Evolutionary conservation across 306 rosid species (phyloP).

Genomic region (Datisca glomerata): DNA sequence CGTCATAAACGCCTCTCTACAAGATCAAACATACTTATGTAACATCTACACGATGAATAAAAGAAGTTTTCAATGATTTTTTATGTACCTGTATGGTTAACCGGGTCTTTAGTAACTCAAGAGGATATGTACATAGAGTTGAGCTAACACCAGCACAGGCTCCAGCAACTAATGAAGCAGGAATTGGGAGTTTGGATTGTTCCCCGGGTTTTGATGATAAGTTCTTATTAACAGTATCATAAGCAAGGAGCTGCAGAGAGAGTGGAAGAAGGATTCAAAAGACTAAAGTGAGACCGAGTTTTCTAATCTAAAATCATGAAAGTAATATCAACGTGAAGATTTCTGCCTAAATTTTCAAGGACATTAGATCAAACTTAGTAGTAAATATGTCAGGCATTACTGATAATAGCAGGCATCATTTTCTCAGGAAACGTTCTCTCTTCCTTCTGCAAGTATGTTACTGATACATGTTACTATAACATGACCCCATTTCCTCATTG

Average conservation of each 20-base stretch:
- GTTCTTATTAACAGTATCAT: constrained; percentile 79
- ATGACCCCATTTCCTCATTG: too few species aligned
- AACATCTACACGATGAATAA: neutral
- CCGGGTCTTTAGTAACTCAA: constrained; percentile 84
- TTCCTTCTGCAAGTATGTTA: too few species aligned
- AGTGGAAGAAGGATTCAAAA: too few species aligned
- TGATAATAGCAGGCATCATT: too few species aligned
- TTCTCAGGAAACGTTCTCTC: too few species aligned
- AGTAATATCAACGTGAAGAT: too few species aligned
- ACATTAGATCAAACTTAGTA: too few species aligned
- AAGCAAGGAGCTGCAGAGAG: constrained; percentile 80
- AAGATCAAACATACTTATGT: constrained; percentile 5
- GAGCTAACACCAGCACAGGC: constrained; percentile 99
- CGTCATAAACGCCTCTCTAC: constrained; percentile 75
- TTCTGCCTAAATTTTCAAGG: too few species aligned
- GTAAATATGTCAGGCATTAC: too few species aligned
- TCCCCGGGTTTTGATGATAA: constrained; percentile 71
- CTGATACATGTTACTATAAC: too few species aligned
- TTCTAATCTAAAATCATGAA: too few species aligned
- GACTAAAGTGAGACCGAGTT: too few species aligned
- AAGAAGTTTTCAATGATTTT: neutral
- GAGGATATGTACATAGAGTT: constrained; percentile 80
- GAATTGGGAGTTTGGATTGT: constrained; percentile 51
- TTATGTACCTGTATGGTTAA: constrained; percentile 74
- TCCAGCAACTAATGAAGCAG: constrained; percentile 89